Evolutionary conservation across 768 basidiomycete genomes (phyloP).

Genomic region (Phlebiopsis flavidoalba): DNA sequence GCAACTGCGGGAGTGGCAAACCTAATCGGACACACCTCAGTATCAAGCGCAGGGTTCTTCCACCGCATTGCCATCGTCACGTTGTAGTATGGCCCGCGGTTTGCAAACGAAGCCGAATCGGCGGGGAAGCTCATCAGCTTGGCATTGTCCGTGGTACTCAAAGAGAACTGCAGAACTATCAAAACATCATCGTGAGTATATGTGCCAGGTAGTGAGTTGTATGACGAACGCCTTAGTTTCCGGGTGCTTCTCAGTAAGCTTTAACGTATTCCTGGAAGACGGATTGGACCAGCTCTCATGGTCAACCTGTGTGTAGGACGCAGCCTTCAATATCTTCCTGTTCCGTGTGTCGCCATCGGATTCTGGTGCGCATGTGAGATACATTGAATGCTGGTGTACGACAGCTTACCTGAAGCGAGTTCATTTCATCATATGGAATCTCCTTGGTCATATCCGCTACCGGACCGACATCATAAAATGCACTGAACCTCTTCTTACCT

Average conservation of each 20-base stretch:
- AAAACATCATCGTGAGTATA: neutral
- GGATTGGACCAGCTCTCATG: neutral
- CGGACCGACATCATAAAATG: conserved; percentile 6
- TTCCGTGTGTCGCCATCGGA: conserved; percentile 8
- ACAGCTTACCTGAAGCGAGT: conserved; percentile 6
- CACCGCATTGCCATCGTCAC: conserved; percentile 4
- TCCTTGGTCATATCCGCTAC: conserved; percentile 7
- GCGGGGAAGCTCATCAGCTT: conserved; percentile 8
- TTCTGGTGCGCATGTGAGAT: neutral
- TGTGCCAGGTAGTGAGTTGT: neutral
- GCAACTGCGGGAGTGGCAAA: neutral
- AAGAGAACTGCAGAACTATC: conserved; percentile 2
- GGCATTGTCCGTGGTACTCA: conserved; percentile 2
- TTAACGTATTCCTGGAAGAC: conserved; percentile 6
- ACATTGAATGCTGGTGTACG: neutral
- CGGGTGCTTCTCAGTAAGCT: neutral
- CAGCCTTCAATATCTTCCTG: conserved; percentile 8
- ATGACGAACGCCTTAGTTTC: conserved; percentile 2
- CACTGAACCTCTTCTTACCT: conserved; percentile 4
- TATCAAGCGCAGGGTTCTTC: conserved; percentile 1
- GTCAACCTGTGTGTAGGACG: neutral
- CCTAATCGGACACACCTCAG: neutral
- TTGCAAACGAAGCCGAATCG: conserved; percentile 6
- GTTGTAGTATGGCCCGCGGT: conserved; percentile 4
- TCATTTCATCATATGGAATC: conserved; percentile 4